Evolutionary conservation across 2,329 filamentous ascomycete genomes (phyloP).

Genomic region (Calonectria multiphialidica): DNA sequence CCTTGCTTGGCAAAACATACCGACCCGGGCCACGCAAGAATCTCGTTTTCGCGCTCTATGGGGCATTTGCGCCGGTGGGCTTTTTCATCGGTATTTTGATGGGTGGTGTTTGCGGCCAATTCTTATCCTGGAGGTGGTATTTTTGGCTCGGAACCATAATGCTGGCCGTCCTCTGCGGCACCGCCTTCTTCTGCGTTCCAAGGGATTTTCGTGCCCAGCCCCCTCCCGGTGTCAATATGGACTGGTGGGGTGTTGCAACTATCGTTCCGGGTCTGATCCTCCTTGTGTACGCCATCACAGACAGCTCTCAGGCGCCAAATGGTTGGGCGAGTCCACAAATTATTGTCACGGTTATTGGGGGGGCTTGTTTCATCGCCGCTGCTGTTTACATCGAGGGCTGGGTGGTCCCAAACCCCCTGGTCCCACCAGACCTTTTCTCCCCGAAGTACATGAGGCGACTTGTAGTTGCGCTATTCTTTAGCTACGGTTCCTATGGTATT

Average conservation of each 20-base stretch:
- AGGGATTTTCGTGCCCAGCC: conserved; percentile 58
- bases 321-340: conserved; percentile 84
- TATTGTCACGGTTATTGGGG: conserved; percentile 72
- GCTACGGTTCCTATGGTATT: conserved; percentile 77
- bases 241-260: conserved; percentile 73
- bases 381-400: conserved; percentile 81
- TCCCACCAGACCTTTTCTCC: conserved; percentile 77
- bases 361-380: conserved; percentile 67
- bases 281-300: conserved; percentile 81
- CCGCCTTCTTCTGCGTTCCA: conserved; percentile 55
- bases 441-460: conserved; percentile 78
- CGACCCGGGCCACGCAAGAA: conserved; percentile 80
- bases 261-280: conserved; percentile 76
- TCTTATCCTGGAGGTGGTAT: conserved; percentile 75
- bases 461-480: conserved; percentile 70
- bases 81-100: conserved; percentile 77
- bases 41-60: conserved; percentile 71
- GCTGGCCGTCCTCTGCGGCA: background rate
- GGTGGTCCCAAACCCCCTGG: conserved; percentile 74
- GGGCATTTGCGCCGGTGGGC: conserved; percentile 68
- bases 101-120: conserved; percentile 72
- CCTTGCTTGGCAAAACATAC: conserved; percentile 77
- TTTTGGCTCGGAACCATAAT: conserved; percentile 70
- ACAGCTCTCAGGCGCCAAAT: conserved; percentile 75
- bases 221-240: conserved; percentile 63